Evolutionary conservation across 345 rosid genomes (phyloP).

Genomic region (Corchorus capsularis): DNA sequence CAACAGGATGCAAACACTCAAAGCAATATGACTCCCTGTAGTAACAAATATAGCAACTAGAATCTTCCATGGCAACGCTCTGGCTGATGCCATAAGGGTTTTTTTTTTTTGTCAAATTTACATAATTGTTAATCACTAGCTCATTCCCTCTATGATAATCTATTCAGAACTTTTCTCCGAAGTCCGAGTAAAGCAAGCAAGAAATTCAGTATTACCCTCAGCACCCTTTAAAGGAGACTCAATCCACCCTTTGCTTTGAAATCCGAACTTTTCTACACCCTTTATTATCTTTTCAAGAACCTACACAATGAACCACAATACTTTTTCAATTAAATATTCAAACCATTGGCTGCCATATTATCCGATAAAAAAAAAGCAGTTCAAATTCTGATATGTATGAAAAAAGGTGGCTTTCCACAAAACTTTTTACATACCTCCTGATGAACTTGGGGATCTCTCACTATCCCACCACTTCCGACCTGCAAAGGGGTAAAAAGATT

Average conservation of each 20-base stretch:
- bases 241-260: conserved; percentile 70
- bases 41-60: background rate
- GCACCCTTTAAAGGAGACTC: conserved; percentile 95
- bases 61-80: background rate
- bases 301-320: conserved; percentile 31
- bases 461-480: conserved; percentile 97
- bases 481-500: conserved; percentile 28
- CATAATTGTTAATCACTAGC: background rate
- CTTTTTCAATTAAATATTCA: background rate
- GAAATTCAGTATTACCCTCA: conserved; percentile 89
- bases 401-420: background rate
- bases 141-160: background rate
- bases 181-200: conserved; percentile 60
- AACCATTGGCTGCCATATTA: background rate
- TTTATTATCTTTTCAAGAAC: conserved; percentile 77
- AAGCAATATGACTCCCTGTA: background rate
- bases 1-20: background rate
- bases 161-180: conserved; percentile 32
- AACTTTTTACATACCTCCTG: conserved; percentile 58
- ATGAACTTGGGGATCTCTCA: conserved; percentile 87
- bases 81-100: background rate
- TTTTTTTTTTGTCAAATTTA: background rate
- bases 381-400: too few species aligned
- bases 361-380: too few species aligned
- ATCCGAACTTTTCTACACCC: conserved; percentile 77